Evolutionary conservation across 306 rosid genomes (phyloP).

Genomic region (Hylodesmum podocarpum): DNA sequence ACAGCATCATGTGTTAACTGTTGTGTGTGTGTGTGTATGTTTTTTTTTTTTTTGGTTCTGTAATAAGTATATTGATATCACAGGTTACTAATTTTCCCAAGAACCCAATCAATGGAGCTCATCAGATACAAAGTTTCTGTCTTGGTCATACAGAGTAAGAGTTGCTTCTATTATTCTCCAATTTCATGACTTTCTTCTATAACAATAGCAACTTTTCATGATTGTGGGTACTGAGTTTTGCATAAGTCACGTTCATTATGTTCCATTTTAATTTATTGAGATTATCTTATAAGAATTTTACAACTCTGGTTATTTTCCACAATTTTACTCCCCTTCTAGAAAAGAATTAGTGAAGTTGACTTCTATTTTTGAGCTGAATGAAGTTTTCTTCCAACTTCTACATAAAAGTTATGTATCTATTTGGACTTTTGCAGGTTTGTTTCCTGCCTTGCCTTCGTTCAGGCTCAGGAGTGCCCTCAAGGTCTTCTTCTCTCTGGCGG

Average conservation of each 20-base stretch:
- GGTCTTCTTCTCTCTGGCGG: constrained; percentile 85
- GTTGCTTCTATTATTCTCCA: constrained; percentile 5
- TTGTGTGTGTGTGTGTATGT: not conserved
- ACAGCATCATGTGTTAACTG: not conserved
- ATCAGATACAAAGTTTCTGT: constrained; percentile 85
- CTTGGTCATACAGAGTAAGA: constrained; percentile 95
- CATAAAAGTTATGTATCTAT: constrained; percentile 22
- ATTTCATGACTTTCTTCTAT: not conserved
- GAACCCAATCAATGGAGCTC: constrained; percentile 75
- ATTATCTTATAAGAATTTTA: not conserved
- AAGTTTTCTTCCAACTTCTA: not conserved
- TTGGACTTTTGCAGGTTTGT: constrained; percentile 83
- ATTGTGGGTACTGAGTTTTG: not conserved
- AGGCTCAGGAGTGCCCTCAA: constrained; percentile 53
- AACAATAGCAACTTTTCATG: not conserved
- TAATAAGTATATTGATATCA: constrained; percentile 1
- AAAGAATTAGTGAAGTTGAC: constrained; percentile 17
- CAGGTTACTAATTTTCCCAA: constrained; percentile 77
- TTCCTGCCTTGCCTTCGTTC: constrained; percentile 72
- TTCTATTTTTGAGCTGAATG: not conserved
- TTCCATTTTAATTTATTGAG: not conserved
- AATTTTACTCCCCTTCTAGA: not conserved
- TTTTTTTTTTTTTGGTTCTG: not conserved
- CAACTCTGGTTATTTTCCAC: not conserved
- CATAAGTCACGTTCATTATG: not conserved